Conservation (phyloP, 345 rosid species). For the Brassica napus region Da-Ae NC_063438.1:6016001-6016500, state of each 20-base stretch:
- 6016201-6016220: constrained; percentile 44
- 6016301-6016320: neutral
- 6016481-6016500: neutral
- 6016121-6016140: neutral
- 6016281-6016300: neutral
- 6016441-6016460: constrained; percentile 50
- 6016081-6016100: no score
- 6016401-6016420: constrained; percentile 48
- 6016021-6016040: constrained; percentile 26
- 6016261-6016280: neutral
- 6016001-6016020: neutral
- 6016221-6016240: constrained; percentile 36
- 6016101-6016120: constrained; percentile 19
- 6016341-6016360: constrained; percentile 18
- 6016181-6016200: constrained; percentile 44
- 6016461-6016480: constrained; percentile 42
- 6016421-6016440: constrained; percentile 42
- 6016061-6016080: neutral
- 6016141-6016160: no score
- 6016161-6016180: neutral
- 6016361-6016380: constrained; percentile 25
- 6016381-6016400: constrained; percentile 20
- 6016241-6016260: constrained; percentile 68
- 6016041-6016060: neutral
- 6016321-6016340: constrained; percentile 18